Base-by-base conservation (phyloP, 257 asterid species). In the Salvia rosmarinus region DNA sequence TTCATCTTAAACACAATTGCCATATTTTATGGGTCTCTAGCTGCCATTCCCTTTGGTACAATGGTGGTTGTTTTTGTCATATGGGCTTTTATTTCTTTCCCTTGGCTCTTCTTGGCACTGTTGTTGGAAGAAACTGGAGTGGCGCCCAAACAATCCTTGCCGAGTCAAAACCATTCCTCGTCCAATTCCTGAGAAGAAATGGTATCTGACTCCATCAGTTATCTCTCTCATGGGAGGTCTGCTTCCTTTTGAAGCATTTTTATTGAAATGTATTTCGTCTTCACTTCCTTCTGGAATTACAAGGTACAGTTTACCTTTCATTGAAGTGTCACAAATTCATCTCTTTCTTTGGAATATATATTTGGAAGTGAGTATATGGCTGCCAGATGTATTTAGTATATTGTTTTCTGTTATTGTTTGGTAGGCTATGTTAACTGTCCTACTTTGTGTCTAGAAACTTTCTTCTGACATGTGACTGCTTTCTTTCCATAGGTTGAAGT, bases 261-360 rank as follows among this genome's bases (percentile, higher is more conserved):
- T 60, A 90, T 90, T 35, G 95, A 90, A 82, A 90, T 90, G 95
- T 90, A 88, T 68, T 90, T 90, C 37, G 96, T 90, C 80, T 90
- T 90, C 92, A 88, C 96, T 58, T 90, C 96, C 82, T 90, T 90
- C 88, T 90, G 96, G 95, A 90, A 90, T 79, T 88, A 90, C 88
- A 88, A 90, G 96, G 96, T 90, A 79, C 52, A 20, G 0, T 30
- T 5, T 39, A 19, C 51, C 83, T 85, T 56, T 25, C 25, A 14
- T 57, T 39, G 35, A 64, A 58, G 59, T 37, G 39, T 11, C 28
- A 3, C 30, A 17, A 54, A 25, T 20, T 23, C 55, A 37, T 46
- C 9, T 35, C 63, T 42, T 34, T 61, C 71, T 35, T 20, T 52
- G 14, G 71, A 54, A 21, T 34, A n/a, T 34, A 34, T 3, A 34